Base-by-base conservation (phyloP, 1,284 basidiomycete genomes). In the Leccinum angustisporum region DNA sequence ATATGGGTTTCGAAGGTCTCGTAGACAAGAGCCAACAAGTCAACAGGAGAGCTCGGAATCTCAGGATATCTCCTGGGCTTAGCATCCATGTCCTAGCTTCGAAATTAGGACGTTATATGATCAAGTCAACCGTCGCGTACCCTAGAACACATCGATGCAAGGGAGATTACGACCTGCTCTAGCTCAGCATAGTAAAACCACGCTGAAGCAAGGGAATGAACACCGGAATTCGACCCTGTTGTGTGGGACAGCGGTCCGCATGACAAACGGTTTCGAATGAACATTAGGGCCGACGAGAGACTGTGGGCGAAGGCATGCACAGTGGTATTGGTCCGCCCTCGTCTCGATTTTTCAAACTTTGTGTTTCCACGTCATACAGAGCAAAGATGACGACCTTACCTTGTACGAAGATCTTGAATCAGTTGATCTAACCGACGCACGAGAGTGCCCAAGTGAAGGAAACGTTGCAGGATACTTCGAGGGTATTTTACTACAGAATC, bases 221-320 rank as follows among this genome's bases (percentile, higher is more conserved):
- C 50, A 54, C 67, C 63, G 30, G 50, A 57, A 38, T 54, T 31
- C 65, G 55, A 31, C 65, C 60, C 59, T 54, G 70, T 57, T 57
- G 69, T 52, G 61, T 68, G 56, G 48, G 69, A 64, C 57, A 78
- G 75, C 0, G 82, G 75, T 61, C 77, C 74, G 18, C 68, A 62
- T 36, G 79, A 72, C 25, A 88, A 69, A 14, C 68, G 69, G 38
- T 78, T 72, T 27, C 86, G 82, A 50, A 88, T 69, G 66, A 79
- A 82, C 8, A 76, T 72, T 1, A 90, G 72, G 9, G 83, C 77
- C 0, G 82, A 83, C 1, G 86, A 83, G 5, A 91, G 74, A 0
- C 84, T 79, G 68, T 92, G 87, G 0, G 81, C 79, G 66, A 91
- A 88, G 6, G 88, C 85, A 68, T 90, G 83, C 9, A 84, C 72